Evolutionary conservation across 805 yeast species (phyloP), one percentile per base, ranked within the genome.

Genomic region (Starmera amethionina): DNA sequence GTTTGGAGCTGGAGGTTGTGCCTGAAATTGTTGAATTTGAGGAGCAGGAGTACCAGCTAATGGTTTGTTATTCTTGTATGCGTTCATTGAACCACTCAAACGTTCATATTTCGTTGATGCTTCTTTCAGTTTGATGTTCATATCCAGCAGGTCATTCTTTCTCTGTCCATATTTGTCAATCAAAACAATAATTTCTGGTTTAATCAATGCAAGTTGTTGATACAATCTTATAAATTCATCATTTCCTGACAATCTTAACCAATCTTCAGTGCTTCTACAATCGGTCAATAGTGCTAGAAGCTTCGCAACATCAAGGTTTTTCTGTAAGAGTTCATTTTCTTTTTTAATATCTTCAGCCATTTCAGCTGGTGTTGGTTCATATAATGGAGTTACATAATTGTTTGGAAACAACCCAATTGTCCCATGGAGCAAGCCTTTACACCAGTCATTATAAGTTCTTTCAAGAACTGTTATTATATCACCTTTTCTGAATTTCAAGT

Each of bases 401-500:
- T 85, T 72, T 0, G 98, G 98, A 60, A 90, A 88, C 12, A 93
- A 81, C 15, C 98, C 98, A 38, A 78, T 69, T 40, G 71, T 72
- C 1, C 96, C 96, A 40, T 74, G 70, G 39, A 90, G 62, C 6
- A 90, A 75, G 13, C 98, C 98, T 48, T 86, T 73, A 82, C 96
- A 85, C 98, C 98, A 90, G 55, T 90, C 97, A 46, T 85, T 72
- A 58, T 88, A 89, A 6, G 84, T 95, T 13, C 82, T 72, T 51
- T 89, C 97, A 30, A 89, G 68, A 1, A 93, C 95, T 1, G 82
- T 80, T 37, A 90, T 89, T 12, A 86, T 68, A 55, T 90, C 97
- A 33, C 96, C 97, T 52, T 79, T 79, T 38, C 78, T 68, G 62
- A 93, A 90, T 2, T 95, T 79, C 35, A 90, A 69, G 48, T 93